Percentiles rank a stretch among this genome's conserved stretches.
These are phyloP conservation scores for Suillus variegatus DNA, from an alignment of 768 basidiomycete species.

Conservation along the genomic window DNA sequence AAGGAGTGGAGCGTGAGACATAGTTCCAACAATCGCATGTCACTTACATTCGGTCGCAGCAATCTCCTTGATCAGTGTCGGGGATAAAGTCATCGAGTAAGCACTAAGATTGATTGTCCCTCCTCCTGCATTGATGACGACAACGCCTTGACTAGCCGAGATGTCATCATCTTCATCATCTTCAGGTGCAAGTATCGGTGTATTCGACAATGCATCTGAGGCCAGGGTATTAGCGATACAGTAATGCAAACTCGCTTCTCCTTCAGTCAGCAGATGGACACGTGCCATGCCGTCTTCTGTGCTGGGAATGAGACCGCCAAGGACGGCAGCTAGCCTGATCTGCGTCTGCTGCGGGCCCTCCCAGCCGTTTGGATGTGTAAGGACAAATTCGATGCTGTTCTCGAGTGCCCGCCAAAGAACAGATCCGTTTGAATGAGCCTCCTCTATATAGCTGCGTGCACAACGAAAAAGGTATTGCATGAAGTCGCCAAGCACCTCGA, in stretches of 20 bases:
- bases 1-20: neutral
- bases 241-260: slow-evolving; percentile 62
- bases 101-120: slow-evolving; percentile 45
- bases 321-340: slow-evolving; percentile 54
- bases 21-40: neutral
- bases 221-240: slow-evolving; percentile 50
- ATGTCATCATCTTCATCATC: slow-evolving; percentile 23
- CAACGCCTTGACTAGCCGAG: slow-evolving; percentile 34
- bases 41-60: slow-evolving; percentile 35
- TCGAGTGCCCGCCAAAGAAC: slow-evolving; percentile 48
- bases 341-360: slow-evolving; percentile 57
- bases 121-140: slow-evolving; percentile 56
- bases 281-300: slow-evolving; percentile 40
- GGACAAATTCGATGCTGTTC: slow-evolving; percentile 47
- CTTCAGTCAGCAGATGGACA: slow-evolving; percentile 61
- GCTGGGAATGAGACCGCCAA: slow-evolving; percentile 51
- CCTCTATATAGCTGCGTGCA: slow-evolving; percentile 46
- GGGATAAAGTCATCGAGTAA: slow-evolving; percentile 40
- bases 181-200: slow-evolving; percentile 18
- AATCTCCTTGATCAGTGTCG: slow-evolving; percentile 41
- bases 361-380: slow-evolving; percentile 70
- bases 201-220: slow-evolving; percentile 27
- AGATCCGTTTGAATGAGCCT: slow-evolving; percentile 44
- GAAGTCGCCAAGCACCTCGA: slow-evolving; percentile 50
- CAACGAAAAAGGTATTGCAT: slow-evolving; percentile 47